A percentile compares a stretch with the other conserved stretches of the same genome.
These are phyloP conservation scores for Graphiopsis chlorocephala DNA, from an alignment of 2,329 filamentous ascomycete genomes.

Conservation along the genomic window DNA sequence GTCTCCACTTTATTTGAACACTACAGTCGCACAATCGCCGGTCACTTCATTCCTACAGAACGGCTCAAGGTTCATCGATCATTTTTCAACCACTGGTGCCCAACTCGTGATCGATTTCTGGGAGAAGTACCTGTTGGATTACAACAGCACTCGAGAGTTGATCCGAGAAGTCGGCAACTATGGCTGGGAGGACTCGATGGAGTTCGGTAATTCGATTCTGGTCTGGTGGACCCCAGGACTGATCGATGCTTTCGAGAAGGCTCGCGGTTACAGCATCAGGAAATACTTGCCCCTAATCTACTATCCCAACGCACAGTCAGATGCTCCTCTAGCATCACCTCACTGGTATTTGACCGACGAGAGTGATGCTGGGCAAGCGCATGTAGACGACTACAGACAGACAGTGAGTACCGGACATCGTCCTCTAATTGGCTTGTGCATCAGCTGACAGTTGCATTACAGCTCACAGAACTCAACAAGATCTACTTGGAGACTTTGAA, in stretches of 20 bases:
- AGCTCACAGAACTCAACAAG: constrained; percentile 27
- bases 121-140: constrained; percentile 31
- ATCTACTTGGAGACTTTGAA: constrained; percentile 30
- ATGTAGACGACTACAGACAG: constrained; percentile 32
- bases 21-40: constrained; percentile 24
- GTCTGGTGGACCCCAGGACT: constrained; percentile 31
- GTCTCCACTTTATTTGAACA: constrained; percentile 27
- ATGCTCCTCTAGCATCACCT: constrained; percentile 23
- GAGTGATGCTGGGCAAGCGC: constrained; percentile 23
- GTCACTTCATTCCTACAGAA: constrained; percentile 30
- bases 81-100: constrained; percentile 33
- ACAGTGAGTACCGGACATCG: constrained; percentile 22
- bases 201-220: constrained; percentile 27
- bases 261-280: constrained; percentile 30
- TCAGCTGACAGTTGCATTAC: background rate
- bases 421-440: background rate
- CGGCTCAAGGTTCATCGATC: constrained; percentile 36
- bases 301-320: constrained; percentile 23
- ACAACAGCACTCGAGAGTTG: constrained; percentile 23
- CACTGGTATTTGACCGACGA: constrained; percentile 27
- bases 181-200: constrained; percentile 37
- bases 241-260: constrained; percentile 24
- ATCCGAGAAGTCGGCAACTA: constrained; percentile 33
- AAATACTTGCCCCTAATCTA: constrained; percentile 35
- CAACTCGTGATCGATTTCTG: constrained; percentile 33